A percentile compares a stretch with the other conserved stretches of the same genome.
Conservation (phyloP, 1,284 basidiomycete genomes). For the Coniferiporia sulphurascens region DNA sequence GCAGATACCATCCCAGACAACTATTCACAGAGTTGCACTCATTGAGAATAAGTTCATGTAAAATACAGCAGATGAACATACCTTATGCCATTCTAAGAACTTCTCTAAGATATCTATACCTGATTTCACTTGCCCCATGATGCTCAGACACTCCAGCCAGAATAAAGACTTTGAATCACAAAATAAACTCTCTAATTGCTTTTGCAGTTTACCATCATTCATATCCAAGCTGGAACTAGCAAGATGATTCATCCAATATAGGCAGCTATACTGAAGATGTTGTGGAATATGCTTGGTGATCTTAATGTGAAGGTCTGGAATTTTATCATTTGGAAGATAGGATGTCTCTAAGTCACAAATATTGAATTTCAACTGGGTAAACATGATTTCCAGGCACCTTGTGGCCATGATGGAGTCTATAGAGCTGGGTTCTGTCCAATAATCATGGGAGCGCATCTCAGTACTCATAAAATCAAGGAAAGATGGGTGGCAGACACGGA, state of each 20-base stretch:
- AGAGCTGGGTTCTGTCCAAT: background rate
- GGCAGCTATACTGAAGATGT: conserved; percentile 25
- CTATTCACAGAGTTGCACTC: no score
- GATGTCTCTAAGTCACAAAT: conserved; percentile 29
- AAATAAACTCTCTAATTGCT: background rate
- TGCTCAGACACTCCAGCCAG: background rate
- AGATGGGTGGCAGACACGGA: conserved; percentile 3
- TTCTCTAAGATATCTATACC: background rate
- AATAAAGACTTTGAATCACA: background rate
- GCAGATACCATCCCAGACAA: background rate
- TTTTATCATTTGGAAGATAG: conserved; percentile 22
- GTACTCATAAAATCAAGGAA: conserved; percentile 1
- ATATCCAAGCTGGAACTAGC: background rate
- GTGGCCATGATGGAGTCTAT: background rate
- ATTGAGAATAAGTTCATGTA: background rate
- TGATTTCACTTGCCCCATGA: background rate
- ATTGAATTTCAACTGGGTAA: conserved; percentile 27
- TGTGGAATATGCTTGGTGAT: conserved; percentile 21
- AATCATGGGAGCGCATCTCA: background rate
- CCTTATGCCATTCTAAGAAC: background rate
- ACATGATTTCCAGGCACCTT: conserved; percentile 19
- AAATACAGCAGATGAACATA: background rate
- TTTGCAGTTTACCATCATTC: background rate
- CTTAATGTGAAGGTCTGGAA: conserved; percentile 18
- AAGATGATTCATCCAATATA: conserved; percentile 26